Evolutionary conservation across 2,329 filamentous ascomycete species (phyloP), one percentile per base, ranked within the genome.

Genomic region (Helotiales sp.): DNA sequence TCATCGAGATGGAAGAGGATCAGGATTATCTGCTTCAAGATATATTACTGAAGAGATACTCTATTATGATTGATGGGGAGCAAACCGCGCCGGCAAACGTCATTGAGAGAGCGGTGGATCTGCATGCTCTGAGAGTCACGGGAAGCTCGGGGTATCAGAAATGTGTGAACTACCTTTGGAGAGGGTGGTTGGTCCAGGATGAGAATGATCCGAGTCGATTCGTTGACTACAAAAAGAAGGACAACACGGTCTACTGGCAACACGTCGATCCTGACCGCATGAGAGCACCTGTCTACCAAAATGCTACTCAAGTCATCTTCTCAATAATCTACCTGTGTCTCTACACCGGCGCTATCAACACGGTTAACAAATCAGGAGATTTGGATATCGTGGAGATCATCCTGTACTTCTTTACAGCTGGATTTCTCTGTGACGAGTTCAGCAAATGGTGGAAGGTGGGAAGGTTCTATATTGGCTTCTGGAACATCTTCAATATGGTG

Each of bases 211-310:
- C 93, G 0, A 86, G 87, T n/a, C 86, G 86, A 52, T 99, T 99
- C 71, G 82, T 97, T 54, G 88, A 93, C 69, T 99, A 96, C 78
- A 85, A 87, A 66, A 81, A 91, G 59, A 91, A 91, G 71, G 90
- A 88, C 58, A 90, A 93, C 71, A 86, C 85, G 1, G 82, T 79
- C 44, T 96, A 95, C 74, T 84, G 88, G 76, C 77, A 82, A 1
- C 95, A 99, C 71, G 86, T 98, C 67, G 90, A 98, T 69, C 95
- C 95, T 0, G 93, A 98, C 71, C 88, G 95, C 33, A 96, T 99
- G 89, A 85, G 93, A 29, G 89, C 91, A 0, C 95, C 95, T 3
- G 79, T 90, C 52, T 98, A 98, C 69, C 95, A 99, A 74, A 99
- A 98, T 70, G 84, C 86, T 3, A 87, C 93, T 3, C 92, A 97